A percentile compares a stretch with the other conserved stretches of the same genome.
Conservation (phyloP, 305 asterid species). For the Ilex paraguariensis region DNA sequence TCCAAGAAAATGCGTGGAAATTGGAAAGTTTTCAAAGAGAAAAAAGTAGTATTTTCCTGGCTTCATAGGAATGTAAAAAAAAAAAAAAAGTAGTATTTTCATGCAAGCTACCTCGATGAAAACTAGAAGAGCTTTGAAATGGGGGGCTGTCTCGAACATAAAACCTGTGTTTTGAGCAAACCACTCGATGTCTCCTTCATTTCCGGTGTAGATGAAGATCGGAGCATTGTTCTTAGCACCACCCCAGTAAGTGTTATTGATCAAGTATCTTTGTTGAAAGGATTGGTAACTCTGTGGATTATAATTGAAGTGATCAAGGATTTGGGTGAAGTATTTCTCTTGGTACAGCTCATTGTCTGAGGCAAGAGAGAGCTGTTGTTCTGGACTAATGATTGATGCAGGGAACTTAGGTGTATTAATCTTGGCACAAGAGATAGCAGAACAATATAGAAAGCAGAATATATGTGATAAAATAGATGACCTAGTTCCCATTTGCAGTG, state of each 20-base stretch:
- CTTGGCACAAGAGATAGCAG: slow-evolving; percentile 16
- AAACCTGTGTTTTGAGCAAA: slow-evolving; percentile 84
- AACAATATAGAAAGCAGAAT: slow-evolving; percentile 11
- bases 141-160: slow-evolving; percentile 75
- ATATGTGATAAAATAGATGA: slow-evolving; percentile 12
- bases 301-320: slow-evolving; percentile 82
- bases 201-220: slow-evolving; percentile 83
- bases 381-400: slow-evolving; percentile 26
- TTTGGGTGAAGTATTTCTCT: slow-evolving; percentile 65
- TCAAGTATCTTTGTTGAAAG: slow-evolving; percentile 73
- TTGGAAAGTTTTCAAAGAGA: too few relatives aligned
- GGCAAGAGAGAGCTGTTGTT: slow-evolving; percentile 12
- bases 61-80: too few relatives aligned
- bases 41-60: too few relatives aligned
- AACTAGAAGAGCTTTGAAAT: slow-evolving; percentile 58
- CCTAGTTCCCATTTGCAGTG: slow-evolving; percentile 24
- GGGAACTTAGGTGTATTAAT: slow-evolving; percentile 35
- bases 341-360: slow-evolving; percentile 24
- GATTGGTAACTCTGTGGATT: slow-evolving; percentile 58
- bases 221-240: slow-evolving; percentile 57
- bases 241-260: slow-evolving; percentile 64
- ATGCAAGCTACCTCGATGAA: slow-evolving; percentile 64
- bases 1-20: too few relatives aligned
- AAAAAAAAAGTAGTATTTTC: too few relatives aligned
- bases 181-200: slow-evolving; percentile 90